These are phyloP conservation scores for Magnusiomyces tetraspermus DNA, from an alignment of 1,139 yeast species.

Conservation along the genomic window DNA sequence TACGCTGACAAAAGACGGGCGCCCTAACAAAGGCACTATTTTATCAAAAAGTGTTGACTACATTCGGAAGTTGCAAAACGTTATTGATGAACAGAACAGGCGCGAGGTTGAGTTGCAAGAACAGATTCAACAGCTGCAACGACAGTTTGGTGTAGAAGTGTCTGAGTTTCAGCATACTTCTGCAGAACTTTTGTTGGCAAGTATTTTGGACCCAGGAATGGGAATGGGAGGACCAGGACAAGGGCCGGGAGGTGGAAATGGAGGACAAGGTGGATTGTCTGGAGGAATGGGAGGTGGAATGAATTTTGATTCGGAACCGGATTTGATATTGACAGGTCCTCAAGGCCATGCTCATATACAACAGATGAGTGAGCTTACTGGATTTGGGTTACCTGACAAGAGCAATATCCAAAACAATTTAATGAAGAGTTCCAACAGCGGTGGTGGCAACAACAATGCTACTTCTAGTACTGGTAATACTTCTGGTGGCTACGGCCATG, in stretches of 20 bases:
- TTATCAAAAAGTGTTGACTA: constrained; percentile 79
- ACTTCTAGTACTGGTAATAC: not conserved
- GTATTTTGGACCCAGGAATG: constrained; percentile 41
- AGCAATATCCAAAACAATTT: not conserved
- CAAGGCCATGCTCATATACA: not conserved
- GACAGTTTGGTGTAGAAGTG: constrained; percentile 34
- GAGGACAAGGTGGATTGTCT: constrained; percentile 52
- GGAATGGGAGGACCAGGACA: too few species aligned
- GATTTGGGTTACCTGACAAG: too few species aligned
- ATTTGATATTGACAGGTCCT: not conserved
- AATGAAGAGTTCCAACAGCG: not conserved
- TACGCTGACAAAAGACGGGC: constrained; percentile 69
- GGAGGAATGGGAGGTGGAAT: not conserved
- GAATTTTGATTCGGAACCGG: not conserved
- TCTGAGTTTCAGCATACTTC: constrained; percentile 58
- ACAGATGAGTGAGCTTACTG: not conserved
- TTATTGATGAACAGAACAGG: constrained; percentile 45
- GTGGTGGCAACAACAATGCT: not conserved
- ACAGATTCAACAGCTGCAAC: constrained; percentile 47
- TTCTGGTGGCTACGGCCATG: too few species aligned
- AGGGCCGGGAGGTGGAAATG: constrained; percentile 69
- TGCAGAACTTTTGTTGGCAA: constrained; percentile 69
- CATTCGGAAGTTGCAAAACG: constrained; percentile 60
- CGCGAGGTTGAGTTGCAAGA: constrained; percentile 67
- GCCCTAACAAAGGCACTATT: constrained; percentile 89